Evolutionary conservation across 108 stramenopile genomes (phyloP).

Genomic region (Cyclotella cryptica): DNA sequence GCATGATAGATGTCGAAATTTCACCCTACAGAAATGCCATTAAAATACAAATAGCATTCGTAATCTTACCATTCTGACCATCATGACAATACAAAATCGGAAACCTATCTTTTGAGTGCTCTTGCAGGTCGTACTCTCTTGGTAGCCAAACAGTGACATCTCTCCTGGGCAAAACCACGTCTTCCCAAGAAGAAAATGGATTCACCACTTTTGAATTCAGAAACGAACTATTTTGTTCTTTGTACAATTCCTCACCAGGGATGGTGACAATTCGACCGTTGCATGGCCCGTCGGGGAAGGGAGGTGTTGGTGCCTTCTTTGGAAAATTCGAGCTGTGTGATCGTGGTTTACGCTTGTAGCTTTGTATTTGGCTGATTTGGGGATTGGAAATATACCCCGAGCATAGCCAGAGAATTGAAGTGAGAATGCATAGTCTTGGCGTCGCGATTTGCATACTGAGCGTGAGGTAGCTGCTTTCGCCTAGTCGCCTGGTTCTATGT

Average conservation of each 20-base stretch:
- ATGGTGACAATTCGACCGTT: slow-evolving; percentile 55
- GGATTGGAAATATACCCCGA: neutral
- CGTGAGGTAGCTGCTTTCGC: too few species aligned
- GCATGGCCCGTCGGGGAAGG: slow-evolving; percentile 69
- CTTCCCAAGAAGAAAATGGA: slow-evolving; percentile 33
- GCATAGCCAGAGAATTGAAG: too few species aligned
- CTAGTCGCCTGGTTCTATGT: too few species aligned
- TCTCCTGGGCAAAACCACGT: slow-evolving; percentile 55
- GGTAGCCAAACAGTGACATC: slow-evolving; percentile 73
- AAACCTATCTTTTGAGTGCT: slow-evolving; percentile 23
- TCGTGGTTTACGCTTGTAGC: neutral
- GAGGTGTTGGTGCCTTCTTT: slow-evolving; percentile 40
- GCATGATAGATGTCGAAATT: too few species aligned
- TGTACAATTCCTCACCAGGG: slow-evolving; percentile 50
- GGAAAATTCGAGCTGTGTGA: neutral
- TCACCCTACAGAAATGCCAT: too few species aligned
- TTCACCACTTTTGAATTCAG: slow-evolving; percentile 37
- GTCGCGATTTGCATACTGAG: too few species aligned
- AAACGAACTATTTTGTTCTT: slow-evolving; percentile 47
- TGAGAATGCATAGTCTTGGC: too few species aligned
- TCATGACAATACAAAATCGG: slow-evolving; percentile 75
- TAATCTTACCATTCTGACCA: slow-evolving; percentile 66
- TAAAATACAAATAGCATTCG: too few species aligned
- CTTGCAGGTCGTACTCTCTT: slow-evolving; percentile 52
- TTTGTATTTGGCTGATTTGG: neutral